Evolutionary conservation across 2,329 filamentous ascomycete genomes (phyloP).

Genomic region (Pseudocercospora fijiensis): DNA sequence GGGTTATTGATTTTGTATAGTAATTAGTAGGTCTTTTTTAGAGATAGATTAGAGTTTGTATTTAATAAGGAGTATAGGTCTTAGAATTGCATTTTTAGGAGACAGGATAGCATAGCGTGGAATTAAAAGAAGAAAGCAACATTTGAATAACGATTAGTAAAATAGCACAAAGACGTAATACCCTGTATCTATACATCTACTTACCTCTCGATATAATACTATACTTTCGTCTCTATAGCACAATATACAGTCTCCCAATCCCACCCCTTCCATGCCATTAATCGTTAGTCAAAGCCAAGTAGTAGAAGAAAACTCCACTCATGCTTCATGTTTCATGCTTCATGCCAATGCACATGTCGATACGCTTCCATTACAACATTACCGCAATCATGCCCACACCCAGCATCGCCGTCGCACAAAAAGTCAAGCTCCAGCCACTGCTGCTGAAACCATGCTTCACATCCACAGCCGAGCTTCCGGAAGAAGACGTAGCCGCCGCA

Average conservation of each 20-base stretch:
- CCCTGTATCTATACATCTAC: background rate
- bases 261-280: background rate
- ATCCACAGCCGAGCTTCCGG: constrained; percentile 4
- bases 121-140: no score
- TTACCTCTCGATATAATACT: background rate
- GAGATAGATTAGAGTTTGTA: no score
- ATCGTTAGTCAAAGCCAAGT: background rate
- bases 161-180: background rate
- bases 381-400: constrained; percentile 7
- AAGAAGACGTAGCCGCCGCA: background rate
- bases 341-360: background rate
- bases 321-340: background rate
- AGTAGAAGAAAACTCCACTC: background rate
- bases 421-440: constrained; percentile 1
- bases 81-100: no score
- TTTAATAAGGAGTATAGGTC: no score
- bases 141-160: no score
- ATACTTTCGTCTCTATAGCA: background rate
- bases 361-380: background rate
- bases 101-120: no score
- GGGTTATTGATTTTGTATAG: background rate
- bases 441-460: constrained; percentile 1
- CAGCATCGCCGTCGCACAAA: constrained; percentile 2
- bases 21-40: no score
- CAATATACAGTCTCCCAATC: background rate